Evolutionary conservation across 75 land plant genomes (phyloP).

Genomic region (Pinus taeda): DNA sequence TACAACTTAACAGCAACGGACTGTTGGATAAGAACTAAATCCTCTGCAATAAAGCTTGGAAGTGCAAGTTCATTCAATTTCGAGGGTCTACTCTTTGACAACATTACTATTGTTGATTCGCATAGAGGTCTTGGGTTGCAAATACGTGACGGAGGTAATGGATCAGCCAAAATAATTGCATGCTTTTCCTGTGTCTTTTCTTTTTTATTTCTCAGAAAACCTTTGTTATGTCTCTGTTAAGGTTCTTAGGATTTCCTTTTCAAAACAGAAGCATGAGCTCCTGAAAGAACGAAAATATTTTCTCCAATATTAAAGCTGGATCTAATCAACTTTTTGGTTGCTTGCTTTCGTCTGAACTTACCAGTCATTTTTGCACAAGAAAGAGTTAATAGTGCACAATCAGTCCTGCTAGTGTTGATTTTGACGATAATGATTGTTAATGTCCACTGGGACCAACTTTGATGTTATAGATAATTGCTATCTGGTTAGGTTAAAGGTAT

Average conservation of each 20-base stretch:
- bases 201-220: background rate
- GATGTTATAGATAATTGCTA: too few species aligned
- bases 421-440: too few species aligned
- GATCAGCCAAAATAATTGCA: background rate
- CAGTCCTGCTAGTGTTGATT: too few species aligned
- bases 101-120: constrained; percentile 74
- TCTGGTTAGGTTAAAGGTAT: too few species aligned
- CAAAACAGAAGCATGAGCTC: too few species aligned
- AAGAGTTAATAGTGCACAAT: too few species aligned
- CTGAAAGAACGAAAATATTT: too few species aligned
- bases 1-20: constrained; percentile 68
- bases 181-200: background rate
- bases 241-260: background rate
- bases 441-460: too few species aligned
- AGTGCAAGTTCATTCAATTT: constrained; percentile 70
- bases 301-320: too few species aligned
- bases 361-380: too few species aligned
- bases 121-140: constrained; percentile 87
- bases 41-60: constrained; percentile 88
- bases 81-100: constrained; percentile 53
- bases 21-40: constrained; percentile 88
- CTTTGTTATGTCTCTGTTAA: background rate
- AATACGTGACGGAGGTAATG: constrained; percentile 84
- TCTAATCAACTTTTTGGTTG: too few species aligned
- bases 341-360: too few species aligned